A percentile compares a stretch with the other conserved stretches of the same genome.
phyloP scores from a whole-genome alignment of 1,139 yeast genomes.

The Yueomyces sp. region DNA sequence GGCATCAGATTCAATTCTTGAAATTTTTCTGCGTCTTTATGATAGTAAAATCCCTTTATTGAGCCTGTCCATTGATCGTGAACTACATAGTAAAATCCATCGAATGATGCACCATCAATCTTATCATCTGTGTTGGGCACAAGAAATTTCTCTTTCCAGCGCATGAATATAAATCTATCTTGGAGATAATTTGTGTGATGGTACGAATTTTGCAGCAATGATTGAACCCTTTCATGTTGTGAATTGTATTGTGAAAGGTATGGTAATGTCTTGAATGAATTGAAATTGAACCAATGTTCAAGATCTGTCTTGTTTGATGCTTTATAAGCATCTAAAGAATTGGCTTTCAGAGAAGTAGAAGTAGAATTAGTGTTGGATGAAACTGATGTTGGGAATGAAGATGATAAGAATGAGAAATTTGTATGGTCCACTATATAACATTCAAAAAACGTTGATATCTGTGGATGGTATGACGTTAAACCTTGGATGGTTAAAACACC shows the following conservation, averaged over 20 bases:
- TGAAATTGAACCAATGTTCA: constrained; percentile 78
- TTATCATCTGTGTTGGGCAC: constrained; percentile 52
- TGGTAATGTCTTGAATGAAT: constrained; percentile 25
- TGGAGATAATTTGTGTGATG: constrained; percentile 16
- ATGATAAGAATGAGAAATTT: constrained; percentile 33
- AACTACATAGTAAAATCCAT: constrained; percentile 83
- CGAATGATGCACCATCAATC: constrained; percentile 75
- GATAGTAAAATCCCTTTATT: constrained; percentile 72
- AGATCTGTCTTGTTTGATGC: constrained; percentile 50
- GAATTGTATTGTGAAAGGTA: background rate
- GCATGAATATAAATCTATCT: constrained; percentile 60
- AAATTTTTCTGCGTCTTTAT: constrained; percentile 61
- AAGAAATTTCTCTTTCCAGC: constrained; percentile 87
- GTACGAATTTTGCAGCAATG: constrained; percentile 8
- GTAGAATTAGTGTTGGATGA: constrained; percentile 22
- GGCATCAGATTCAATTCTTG: constrained; percentile 51
- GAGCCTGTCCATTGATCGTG: constrained; percentile 67
- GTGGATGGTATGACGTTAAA: constrained; percentile 62
- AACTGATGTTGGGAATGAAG: constrained; percentile 38
- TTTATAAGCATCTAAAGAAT: constrained; percentile 30
- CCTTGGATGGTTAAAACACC: constrained; percentile 78
- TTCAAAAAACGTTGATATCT: constrained; percentile 74
- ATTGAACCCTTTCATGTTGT: constrained; percentile 7
- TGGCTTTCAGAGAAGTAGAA: constrained; percentile 32
- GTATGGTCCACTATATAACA: constrained; percentile 70